Evolutionary conservation across 495 filamentous ascomycete species (phyloP), one percentile per base, ranked within the genome.

Genomic region (Cladorrhinum samala): DNA sequence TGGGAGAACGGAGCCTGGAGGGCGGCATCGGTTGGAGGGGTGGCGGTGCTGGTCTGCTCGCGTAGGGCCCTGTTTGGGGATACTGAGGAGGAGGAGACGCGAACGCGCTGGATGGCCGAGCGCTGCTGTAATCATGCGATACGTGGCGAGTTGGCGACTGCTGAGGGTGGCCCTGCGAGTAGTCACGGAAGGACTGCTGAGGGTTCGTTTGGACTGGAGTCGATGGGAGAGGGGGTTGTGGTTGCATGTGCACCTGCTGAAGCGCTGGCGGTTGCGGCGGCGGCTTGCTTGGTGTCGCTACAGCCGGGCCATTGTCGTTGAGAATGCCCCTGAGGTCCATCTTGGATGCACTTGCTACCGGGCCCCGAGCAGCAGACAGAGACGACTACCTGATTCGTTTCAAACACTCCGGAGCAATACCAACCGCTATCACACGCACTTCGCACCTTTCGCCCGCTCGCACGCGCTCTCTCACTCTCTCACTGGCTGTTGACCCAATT

Each of bases 291-390:
- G 56, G 52, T 33, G 54, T 46, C 1, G 66, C 59, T 49, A 63
- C 55, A 19, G 64, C 55, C 21, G 64, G 62, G 9, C 52, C 62
- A 49, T 57, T 68, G 46, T 66, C 71, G 68, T 81, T 82, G 51
- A 83, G 66, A 63, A 83, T 79, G 16, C 70, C 72, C 61, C 72
- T 66, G 53, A 83, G 67, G 71, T 83, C 79, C 80, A 83, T 83
- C 50, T 56, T 72, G 62, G 50, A 18, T 33, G 5, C 6, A 33
- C 5, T 6, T 33, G 27, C 11, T 33, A 11, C 27, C 27, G 5
- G 5, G 5, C 27, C 27, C 27, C 27, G 27, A 33, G 11, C 27
- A 33, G 11, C 27, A 33, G 27, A 33, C 11, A 6, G 11, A 5
- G 27, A 11, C 27, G 27, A 18, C 36, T 51, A 17, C 56, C 46